Percentiles rank a stretch among this genome's conserved stretches.
phyloP scores from a whole-genome alignment of 1,139 yeast species.

The Petasospora fabianii region DNA sequence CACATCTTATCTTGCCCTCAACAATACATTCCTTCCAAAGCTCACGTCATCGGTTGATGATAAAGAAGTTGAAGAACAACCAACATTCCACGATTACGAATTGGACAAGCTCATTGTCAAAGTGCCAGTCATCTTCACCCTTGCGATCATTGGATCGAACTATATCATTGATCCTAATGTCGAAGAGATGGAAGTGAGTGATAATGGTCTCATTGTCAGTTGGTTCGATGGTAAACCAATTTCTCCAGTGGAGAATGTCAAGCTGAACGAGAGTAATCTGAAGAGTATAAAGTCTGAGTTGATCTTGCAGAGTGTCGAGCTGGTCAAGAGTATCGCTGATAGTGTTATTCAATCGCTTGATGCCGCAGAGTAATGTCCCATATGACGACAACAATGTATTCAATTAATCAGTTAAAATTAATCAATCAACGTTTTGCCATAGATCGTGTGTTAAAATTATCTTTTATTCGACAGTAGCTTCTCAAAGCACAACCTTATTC shows the following conservation, averaged over 20 bases:
- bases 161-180: slow-evolving; percentile 76
- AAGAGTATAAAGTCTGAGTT: slow-evolving; percentile 25
- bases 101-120: slow-evolving; percentile 56
- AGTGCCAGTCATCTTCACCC: slow-evolving; percentile 63
- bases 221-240: slow-evolving; percentile 64
- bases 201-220: slow-evolving; percentile 71
- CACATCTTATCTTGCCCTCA: slow-evolving; percentile 75
- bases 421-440: no score
- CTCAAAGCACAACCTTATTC: no score
- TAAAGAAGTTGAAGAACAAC: slow-evolving; percentile 66
- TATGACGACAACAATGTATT: no score
- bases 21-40: slow-evolving; percentile 73
- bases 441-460: no score
- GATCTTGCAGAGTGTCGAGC: slow-evolving; percentile 21
- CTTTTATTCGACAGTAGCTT: no score
- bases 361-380: slow-evolving; percentile 12
- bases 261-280: slow-evolving; percentile 35
- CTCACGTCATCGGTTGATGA: slow-evolving; percentile 60
- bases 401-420: no score
- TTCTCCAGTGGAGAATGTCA: slow-evolving; percentile 59
- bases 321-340: slow-evolving; percentile 24
- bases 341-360: slow-evolving; percentile 24
- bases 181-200: slow-evolving; percentile 83
- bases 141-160: slow-evolving; percentile 68
- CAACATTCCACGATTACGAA: slow-evolving; percentile 81